Evolutionary conservation across 2,329 filamentous ascomycete species (phyloP), one percentile per base, ranked within the genome.

Genomic region (Claviceps quebecensis): DNA sequence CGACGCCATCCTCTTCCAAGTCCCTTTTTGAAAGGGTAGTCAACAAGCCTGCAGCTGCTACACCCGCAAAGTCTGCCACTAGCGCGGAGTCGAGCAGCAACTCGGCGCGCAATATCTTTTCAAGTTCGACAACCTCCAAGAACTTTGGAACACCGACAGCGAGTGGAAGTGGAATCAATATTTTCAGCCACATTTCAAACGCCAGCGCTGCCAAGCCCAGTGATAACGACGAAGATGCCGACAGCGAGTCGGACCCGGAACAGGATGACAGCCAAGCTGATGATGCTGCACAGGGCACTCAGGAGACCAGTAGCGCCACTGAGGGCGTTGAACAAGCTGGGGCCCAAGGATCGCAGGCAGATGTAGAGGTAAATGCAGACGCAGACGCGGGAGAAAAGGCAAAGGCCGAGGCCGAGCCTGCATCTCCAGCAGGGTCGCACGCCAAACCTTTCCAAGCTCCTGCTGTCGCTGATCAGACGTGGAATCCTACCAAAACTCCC

Each of bases 121-220:
- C 68, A 39, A 67, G 64, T 50, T 49, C 65, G 16, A 72, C 73
- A 60, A 59, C 67, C 8, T 55, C 55, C 14, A 58, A 55, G 45
- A 53, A 55, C 16, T 58, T 58, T 47, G 46, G 48, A 8, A 45
- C 62, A 1, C 51, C 61, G 23, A 50, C 61, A 22, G 61, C 57
- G 16, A 58, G 63, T 40, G 59, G 64, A 43, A 58, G 63, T 39
- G 59, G 63, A 43, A 58, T 64, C 45, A 81, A 82, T 59, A 80
- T 81, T 48, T 83, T 83, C 59, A 73, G 72, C 23, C 76, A 81
- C 56, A 69, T 82, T 7, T 81, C 78, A 1, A 76, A 78, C 58
- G 69, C 67, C 36, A 77, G 75, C 56, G 76, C 75, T 14, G 67
- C 72, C 41, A 76, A 76, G 61, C 77, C 72, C 48, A 80, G 77